Evolutionary conservation across 257 asterid species (phyloP), one percentile per base, ranked within the genome.

Genomic region (Jacaranda copaia): DNA sequence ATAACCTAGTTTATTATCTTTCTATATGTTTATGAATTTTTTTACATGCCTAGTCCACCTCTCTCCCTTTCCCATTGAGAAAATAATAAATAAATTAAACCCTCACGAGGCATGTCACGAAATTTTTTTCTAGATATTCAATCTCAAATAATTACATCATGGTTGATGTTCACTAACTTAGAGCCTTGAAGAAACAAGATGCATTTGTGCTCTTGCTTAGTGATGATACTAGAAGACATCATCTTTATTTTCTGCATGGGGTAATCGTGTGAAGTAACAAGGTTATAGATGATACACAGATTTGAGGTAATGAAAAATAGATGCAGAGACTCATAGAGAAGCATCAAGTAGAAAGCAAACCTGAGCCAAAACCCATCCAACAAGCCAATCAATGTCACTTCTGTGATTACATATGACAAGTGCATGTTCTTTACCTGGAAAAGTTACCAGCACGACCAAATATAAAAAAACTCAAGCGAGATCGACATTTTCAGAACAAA

Each of bases 341-440:
- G 56, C 76, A 78, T 67, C 72, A 77, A 14, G 66, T 32, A 72
- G 46, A 35, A 11, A 45, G 55, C 82, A 64, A 73, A 95, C 99
- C 99, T 95, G 98, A 84, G 98, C 99, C 70, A 91, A 72, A 80
- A 95, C 88, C 98, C 98, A 95, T 81, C 98, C 99, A 65, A 95
- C 99, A 81, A 95, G 97, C 99, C 99, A 95, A 81, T 95, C 99
- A 70, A 95, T 91, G 84, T 95, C 99, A 84, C 99, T 93, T 80
- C 84, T 85, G 85, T 95, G 99, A 67, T 93, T 95, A 70, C 80
- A 81, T 35, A 90, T 85, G 72, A 93, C 83, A 62, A 95, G 97
- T 14, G 99, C 98, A 67, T 95, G 97, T 77, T 95, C 99, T 77
- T 88, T 88, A 78, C 99, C 99, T 93, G 92, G 66, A 81, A 77